phyloP scores from a whole-genome alignment of 2,329 filamentous ascomycete species.

The Gliomastix tumulicola region DNA sequence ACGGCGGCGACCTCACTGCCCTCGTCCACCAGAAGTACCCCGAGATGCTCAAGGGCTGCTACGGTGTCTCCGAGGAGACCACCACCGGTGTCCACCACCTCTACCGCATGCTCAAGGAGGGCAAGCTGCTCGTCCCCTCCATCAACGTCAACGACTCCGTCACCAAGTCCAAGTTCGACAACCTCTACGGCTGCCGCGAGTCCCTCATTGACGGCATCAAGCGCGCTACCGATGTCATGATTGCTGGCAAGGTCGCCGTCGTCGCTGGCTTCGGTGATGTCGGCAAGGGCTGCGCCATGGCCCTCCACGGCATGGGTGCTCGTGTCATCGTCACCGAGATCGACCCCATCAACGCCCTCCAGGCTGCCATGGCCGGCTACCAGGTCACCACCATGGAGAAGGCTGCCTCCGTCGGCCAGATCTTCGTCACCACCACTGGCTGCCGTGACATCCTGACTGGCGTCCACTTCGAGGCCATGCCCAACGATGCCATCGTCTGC shows the following conservation, averaged over 20 bases:
- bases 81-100: constrained; percentile 99
- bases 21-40: constrained; percentile 98
- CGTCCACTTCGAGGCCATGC: constrained; percentile 90
- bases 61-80: constrained; percentile 97
- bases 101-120: constrained; percentile 94
- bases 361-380: constrained; percentile 95
- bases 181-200: constrained; percentile 98
- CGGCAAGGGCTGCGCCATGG: constrained; percentile 96
- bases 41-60: constrained; percentile 97
- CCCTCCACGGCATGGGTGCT: constrained; percentile 94
- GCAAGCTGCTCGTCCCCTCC: constrained; percentile 82
- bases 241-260: constrained; percentile 96
- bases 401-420: constrained; percentile 81
- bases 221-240: constrained; percentile 99
- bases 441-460: constrained; percentile 96
- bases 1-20: constrained; percentile 93
- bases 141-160: constrained; percentile 99
- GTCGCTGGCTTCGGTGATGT: constrained; percentile 99
- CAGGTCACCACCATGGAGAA: constrained; percentile 98
- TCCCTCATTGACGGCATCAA: constrained; percentile 99
- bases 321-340: constrained; percentile 95
- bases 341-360: constrained; percentile 98
- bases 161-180: constrained; percentile 99
- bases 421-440: constrained; percentile 98
- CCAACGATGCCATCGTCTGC: constrained; percentile 99